Evolutionary conservation across 345 rosid genomes (phyloP).

Genomic region (Pistacia atlantica): DNA sequence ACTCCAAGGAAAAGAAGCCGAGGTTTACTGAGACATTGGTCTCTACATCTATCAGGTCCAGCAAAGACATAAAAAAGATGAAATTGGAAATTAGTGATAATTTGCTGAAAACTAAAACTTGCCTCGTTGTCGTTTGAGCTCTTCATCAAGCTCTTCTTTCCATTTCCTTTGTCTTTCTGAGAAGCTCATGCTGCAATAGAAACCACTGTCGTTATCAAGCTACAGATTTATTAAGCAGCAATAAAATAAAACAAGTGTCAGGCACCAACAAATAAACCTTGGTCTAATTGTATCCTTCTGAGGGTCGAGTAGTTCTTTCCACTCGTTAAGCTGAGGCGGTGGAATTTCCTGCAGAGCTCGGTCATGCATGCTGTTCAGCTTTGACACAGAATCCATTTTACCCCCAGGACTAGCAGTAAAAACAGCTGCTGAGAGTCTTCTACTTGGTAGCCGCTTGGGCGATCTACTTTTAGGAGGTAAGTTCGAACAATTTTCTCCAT

Average conservation of each 20-base stretch:
- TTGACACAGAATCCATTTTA: slow-evolving; percentile 34
- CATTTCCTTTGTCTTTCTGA: slow-evolving; percentile 69
- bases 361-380: slow-evolving; percentile 34
- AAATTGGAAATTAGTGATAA: background rate
- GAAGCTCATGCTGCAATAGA: slow-evolving; percentile 45
- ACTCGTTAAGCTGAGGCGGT: slow-evolving; percentile 45
- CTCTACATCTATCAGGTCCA: slow-evolving; percentile 2
- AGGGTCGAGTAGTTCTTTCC: slow-evolving; percentile 39
- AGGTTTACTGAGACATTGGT: background rate
- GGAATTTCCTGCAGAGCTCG: slow-evolving; percentile 60
- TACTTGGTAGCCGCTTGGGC: slow-evolving; percentile 70
- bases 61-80: background rate
- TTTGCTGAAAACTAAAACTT: slow-evolving; percentile 19
- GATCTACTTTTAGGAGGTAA: slow-evolving; percentile 83
- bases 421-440: slow-evolving; percentile 64
- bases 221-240: background rate
- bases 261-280: slow-evolving; percentile 43
- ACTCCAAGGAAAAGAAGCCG: background rate
- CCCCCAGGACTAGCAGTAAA: slow-evolving; percentile 43
- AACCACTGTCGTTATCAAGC: slow-evolving; percentile 22
- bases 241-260: slow-evolving; percentile 18
- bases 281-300: slow-evolving; percentile 45
- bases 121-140: slow-evolving; percentile 76
- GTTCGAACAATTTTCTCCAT: slow-evolving; percentile 50
- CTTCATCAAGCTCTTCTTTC: slow-evolving; percentile 91